A percentile compares a stretch with the other conserved stretches of the same genome.
phyloP scores from a whole-genome alignment of 1,284 basidiomycete genomes.

The Rhizoctonia solani region DNA sequence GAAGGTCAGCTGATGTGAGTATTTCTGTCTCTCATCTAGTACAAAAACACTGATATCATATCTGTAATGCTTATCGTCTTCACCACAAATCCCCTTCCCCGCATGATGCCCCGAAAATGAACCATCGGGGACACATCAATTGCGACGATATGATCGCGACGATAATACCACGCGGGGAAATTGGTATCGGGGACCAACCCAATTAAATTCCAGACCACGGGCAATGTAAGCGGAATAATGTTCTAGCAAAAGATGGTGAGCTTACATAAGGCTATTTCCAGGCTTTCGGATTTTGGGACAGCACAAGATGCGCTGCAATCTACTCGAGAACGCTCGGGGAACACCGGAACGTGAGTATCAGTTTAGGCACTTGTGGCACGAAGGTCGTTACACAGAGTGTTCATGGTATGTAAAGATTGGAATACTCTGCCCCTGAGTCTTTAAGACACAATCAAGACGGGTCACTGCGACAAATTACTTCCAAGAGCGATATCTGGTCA shows the following conservation, averaged over 20 bases:
- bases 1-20: slow-evolving; percentile 79
- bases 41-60: slow-evolving; percentile 6
- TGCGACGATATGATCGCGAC: neutral
- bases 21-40: neutral
- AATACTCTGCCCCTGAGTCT: slow-evolving; percentile 86
- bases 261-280: slow-evolving; percentile 54
- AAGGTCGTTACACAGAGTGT: neutral
- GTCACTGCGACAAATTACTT: slow-evolving; percentile 71
- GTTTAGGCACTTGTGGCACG: neutral
- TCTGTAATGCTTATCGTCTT: slow-evolving; percentile 7
- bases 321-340: slow-evolving; percentile 73
- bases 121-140: neutral
- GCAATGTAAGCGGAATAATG: slow-evolving; percentile 30
- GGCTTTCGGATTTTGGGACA: slow-evolving; percentile 94
- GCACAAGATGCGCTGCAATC: slow-evolving; percentile 84
- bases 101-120: neutral
- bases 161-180: neutral
- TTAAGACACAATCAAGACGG: slow-evolving; percentile 57
- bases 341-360: slow-evolving; percentile 84
- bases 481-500: slow-evolving; percentile 86
- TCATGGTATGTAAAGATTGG: slow-evolving; percentile 55
- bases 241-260: neutral
- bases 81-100: neutral
- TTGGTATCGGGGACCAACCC: neutral
- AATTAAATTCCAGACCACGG: slow-evolving; percentile 46